These are phyloP conservation scores for Phytopythium ostracodes DNA, from an alignment of 352 stramenopile species.

Conservation along the genomic window DNA sequence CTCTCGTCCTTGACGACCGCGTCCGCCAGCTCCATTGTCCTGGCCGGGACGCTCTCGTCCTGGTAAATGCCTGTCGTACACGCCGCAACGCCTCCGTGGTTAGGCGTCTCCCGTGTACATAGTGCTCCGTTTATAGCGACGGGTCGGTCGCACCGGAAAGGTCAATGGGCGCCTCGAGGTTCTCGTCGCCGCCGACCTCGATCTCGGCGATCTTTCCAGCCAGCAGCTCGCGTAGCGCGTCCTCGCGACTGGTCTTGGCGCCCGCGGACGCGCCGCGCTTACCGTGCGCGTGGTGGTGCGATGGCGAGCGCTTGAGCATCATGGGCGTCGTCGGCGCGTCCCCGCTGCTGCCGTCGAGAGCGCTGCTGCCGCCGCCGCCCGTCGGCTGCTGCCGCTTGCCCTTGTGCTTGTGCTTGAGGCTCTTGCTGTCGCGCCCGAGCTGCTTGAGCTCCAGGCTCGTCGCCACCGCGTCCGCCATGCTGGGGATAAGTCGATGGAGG, in stretches of 20 bases:
- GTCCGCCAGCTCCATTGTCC: conserved; percentile 30
- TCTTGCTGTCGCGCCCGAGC: conserved; percentile 51
- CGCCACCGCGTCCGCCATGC: conserved; percentile 26
- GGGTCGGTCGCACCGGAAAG: conserved; percentile 30
- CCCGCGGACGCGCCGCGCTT: conserved; percentile 12
- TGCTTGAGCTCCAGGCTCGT: conserved; percentile 62
- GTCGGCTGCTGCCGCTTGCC: conserved; percentile 38
- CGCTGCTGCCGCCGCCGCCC: conserved; percentile 8
- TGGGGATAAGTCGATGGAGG: background rate
- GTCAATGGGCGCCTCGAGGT: conserved; percentile 69
- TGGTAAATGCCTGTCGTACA: conserved; percentile 45
- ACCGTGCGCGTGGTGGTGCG: conserved; percentile 21
- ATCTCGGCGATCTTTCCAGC: conserved; percentile 84
- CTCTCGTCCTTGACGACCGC: conserved; percentile 31
- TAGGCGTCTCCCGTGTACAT: background rate
- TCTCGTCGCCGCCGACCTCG: conserved; percentile 77
- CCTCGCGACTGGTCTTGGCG: conserved; percentile 30
- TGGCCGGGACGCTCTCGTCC: conserved; percentile 42
- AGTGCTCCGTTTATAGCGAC: background rate
- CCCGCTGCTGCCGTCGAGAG: conserved; percentile 5
- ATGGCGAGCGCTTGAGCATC: conserved; percentile 19
- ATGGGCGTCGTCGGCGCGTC: background rate
- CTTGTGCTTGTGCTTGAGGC: conserved; percentile 83
- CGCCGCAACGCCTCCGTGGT: background rate
- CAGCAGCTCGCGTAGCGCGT: conserved; percentile 71